These are phyloP conservation scores for Epichloe sibirici DNA, from an alignment of 2,329 filamentous ascomycete genomes.

Conservation along the genomic window DNA sequence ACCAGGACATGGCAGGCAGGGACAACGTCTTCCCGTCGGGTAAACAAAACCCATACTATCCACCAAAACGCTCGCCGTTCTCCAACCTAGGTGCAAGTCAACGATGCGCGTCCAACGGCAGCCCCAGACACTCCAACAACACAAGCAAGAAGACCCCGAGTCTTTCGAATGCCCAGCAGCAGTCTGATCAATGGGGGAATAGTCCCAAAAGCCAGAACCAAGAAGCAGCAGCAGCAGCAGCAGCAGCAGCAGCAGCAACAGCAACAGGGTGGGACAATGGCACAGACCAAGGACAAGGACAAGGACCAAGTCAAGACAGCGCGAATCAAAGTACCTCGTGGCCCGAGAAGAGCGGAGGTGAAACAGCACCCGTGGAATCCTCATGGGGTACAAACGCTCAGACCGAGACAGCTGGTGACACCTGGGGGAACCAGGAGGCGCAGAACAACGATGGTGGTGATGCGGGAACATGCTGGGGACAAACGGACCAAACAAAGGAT, in stretches of 20 bases:
- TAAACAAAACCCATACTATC: conserved; percentile 19
- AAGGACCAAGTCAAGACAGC: not conserved
- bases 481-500: not conserved
- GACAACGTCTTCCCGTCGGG: conserved; percentile 20
- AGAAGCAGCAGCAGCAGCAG: not conserved
- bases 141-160: conserved; percentile 1
- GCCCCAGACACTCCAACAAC: conserved; percentile 2
- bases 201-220: not conserved
- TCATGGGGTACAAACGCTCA: not conserved
- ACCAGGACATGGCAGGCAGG: conserved; percentile 12
- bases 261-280: not conserved
- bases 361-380: not conserved
- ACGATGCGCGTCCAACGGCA: not conserved
- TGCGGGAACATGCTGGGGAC: not conserved
- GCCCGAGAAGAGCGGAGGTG: not conserved
- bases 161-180: not conserved
- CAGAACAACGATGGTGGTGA: conserved; percentile 3
- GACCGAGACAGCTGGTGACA: not conserved
- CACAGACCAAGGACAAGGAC: not conserved
- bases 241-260: not conserved
- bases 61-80: conserved; percentile 12
- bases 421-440: not conserved
- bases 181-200: not conserved
- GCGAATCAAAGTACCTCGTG: not conserved
- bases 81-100: conserved; percentile 9